A percentile compares a stretch with the other conserved stretches of the same genome.
phyloP scores from a whole-genome alignment of 106 monocot genomes.

The Cymbidium sinense region DNA sequence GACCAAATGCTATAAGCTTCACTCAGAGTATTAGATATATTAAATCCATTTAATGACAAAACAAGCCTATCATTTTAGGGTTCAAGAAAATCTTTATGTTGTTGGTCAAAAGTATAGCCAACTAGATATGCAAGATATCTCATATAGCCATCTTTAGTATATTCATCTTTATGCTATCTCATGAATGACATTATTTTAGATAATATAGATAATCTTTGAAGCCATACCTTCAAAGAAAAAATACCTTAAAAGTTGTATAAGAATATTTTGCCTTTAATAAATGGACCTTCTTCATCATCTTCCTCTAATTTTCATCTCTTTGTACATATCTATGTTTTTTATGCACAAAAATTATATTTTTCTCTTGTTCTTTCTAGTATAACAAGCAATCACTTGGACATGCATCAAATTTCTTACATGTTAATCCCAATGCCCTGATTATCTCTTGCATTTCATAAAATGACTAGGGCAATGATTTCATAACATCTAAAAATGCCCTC shows the following conservation, averaged over 20 bases:
- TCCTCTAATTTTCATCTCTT: neutral
- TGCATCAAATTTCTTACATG: neutral
- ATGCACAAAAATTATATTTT: neutral
- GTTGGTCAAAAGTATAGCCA: neutral
- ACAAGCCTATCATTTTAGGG: neutral
- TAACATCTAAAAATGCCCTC: neutral
- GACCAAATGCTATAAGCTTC: neutral
- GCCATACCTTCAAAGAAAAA: neutral
- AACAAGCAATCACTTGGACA: constrained; percentile 1
- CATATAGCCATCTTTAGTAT: neutral
- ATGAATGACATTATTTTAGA: neutral
- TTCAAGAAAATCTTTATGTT: neutral
- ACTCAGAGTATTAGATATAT: neutral
- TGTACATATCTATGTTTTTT: neutral
- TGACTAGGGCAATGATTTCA: neutral
- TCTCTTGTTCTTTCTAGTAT: neutral
- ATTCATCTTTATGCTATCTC: neutral
- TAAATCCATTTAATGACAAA: neutral
- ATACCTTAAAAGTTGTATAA: constrained; percentile 2
- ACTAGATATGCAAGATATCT: neutral
- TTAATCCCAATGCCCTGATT: neutral
- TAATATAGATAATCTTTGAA: neutral
- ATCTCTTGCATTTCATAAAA: neutral
- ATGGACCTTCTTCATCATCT: neutral
- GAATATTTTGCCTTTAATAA: neutral